Evolutionary conservation across 768 basidiomycete genomes (phyloP), one percentile per base, ranked within the genome.

Genomic region (Collybia mongolica): DNA sequence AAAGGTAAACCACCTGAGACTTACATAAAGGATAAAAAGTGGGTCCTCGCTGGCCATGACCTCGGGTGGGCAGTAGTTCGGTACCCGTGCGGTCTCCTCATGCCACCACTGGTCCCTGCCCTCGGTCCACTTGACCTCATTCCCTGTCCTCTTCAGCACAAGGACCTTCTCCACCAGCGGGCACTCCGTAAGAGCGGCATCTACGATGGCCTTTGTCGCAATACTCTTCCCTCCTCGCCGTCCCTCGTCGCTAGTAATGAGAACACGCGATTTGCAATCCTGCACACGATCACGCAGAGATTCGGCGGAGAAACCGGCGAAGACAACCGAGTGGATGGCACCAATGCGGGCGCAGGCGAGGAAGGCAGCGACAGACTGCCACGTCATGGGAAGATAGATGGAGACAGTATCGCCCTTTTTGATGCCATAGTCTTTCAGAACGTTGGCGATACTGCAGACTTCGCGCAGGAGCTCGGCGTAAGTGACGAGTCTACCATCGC

Each of bases 101-200:
- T 98, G 87, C 95, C 95, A 98, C 96, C 96, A 98, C 58, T 81
- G 76, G 66, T 99, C 96, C 39, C 95, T 73, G 1, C 91, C 94
- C 54, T 81, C 74, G 2, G 82, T 86, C 87, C 89, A 92, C 2
- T 85, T 74, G 15, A 97, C 84, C 49, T 83, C 71, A 49, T 80
- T 87, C 1, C 96, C 96, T 0, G 96, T 98, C 48, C 96, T 79
- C 68, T 80, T 80, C 44, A 98, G 76, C 3, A 99, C 93, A 45
- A 99, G 73, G 28, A 95, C 91, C 54, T 98, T 89, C 67, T 97
- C 87, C 51, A 98, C 93, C 4, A 72, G 61, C 1, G 93, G 93
- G 63, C 87, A 88, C 53, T 86, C 83, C 69, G 87, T 84, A 57
- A 99, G 72, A 0, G 96, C 96, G 17, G 88, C 82, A 60, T 99